Evolutionary conservation across 2,329 filamentous ascomycete genomes (phyloP).

Genomic region (Fusarium ambrosium): DNA sequence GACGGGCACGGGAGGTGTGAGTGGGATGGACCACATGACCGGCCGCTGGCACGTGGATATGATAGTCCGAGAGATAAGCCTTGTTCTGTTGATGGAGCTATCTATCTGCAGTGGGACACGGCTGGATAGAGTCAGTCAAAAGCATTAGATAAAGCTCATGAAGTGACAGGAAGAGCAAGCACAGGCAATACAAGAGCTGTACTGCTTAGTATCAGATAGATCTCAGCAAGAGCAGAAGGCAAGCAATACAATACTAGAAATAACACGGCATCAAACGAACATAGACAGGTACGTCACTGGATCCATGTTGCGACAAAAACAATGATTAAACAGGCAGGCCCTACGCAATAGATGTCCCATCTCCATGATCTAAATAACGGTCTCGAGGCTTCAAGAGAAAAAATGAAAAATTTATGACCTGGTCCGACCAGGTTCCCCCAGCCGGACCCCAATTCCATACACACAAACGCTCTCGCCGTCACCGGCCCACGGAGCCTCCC

Average conservation of each 20-base stretch:
- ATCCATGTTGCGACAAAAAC: constrained; percentile 40
- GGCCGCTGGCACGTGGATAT: constrained; percentile 33
- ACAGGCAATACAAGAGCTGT: not conserved
- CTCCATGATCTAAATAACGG: constrained; percentile 55
- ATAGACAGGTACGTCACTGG: constrained; percentile 5
- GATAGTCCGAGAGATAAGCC: constrained; percentile 24
- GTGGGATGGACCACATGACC: constrained; percentile 39
- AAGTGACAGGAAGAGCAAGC: too few species aligned
- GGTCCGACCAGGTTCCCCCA: constrained; percentile 49
- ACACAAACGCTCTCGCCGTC: constrained; percentile 43
- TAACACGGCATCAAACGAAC: not conserved
- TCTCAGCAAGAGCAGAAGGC: not conserved
- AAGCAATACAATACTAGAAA: not conserved
- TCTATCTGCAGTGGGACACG: constrained; percentile 9
- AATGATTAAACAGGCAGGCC: constrained; percentile 51
- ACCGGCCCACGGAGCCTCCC: constrained; percentile 39
- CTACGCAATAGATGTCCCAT: constrained; percentile 52
- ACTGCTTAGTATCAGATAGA: not conserved
- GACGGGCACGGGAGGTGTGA: constrained; percentile 25
- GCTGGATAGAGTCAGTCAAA: constrained; percentile 1
- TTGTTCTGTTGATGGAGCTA: constrained; percentile 9
- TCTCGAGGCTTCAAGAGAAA: constrained; percentile 56
- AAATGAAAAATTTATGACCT: constrained; percentile 64
- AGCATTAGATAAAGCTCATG: not conserved
- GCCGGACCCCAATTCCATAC: constrained; percentile 44